These are phyloP conservation scores for Solanum corneliomulleri DNA, from an alignment of 257 asterid species.

Conservation along the genomic window DNA sequence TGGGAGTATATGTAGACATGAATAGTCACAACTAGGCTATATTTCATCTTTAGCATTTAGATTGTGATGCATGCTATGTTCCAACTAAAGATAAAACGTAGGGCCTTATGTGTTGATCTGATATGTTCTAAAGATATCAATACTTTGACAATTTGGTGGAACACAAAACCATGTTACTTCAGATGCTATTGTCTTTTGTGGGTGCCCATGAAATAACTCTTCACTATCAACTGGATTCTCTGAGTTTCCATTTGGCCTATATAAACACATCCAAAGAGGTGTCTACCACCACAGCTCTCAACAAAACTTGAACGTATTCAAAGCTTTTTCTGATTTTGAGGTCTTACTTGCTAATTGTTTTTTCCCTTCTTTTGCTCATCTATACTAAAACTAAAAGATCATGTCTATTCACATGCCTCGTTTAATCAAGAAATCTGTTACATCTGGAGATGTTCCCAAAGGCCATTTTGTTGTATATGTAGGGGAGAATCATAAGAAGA, in stretches of 20 bases:
- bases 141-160: neutral
- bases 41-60: neutral
- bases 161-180: neutral
- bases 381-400: neutral
- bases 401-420: neutral
- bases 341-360: neutral
- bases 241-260: neutral
- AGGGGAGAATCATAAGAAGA: conserved; percentile 25
- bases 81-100: neutral
- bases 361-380: no score
- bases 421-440: neutral
- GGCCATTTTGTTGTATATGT: conserved; percentile 49
- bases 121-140: neutral
- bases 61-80: neutral
- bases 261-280: neutral
- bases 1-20: neutral
- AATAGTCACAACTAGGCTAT: neutral
- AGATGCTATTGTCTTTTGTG: neutral
- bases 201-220: neutral
- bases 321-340: neutral
- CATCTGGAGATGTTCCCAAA: conserved; percentile 28
- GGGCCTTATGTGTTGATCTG: neutral
- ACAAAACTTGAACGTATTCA: neutral
- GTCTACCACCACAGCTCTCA: neutral
- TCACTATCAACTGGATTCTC: neutral